phyloP scores from a whole-genome alignment of 495 filamentous ascomycete genomes.

The Paragyromitra xinjiangensis region DNA sequence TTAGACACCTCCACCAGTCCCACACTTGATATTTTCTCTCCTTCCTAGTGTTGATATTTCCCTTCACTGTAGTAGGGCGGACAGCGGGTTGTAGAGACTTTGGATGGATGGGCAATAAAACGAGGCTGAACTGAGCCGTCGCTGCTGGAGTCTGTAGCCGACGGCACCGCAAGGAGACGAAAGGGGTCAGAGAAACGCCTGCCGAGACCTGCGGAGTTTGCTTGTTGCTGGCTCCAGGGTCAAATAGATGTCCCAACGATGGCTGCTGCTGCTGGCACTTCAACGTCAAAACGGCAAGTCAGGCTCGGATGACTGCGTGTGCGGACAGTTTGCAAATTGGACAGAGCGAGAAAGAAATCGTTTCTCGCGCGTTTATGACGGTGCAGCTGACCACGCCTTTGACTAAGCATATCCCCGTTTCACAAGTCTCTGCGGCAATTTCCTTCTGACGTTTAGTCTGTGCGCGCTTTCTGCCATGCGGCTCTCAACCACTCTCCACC shows the following conservation, averaged over 20 bases:
- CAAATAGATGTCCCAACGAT: conserved; percentile 9
- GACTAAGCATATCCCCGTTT: conserved; percentile 31
- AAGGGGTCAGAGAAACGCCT: conserved; percentile 28
- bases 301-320: not conserved
- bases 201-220: conserved; percentile 1
- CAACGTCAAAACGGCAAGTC: conserved; percentile 19
- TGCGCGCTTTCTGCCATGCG: conserved; percentile 21
- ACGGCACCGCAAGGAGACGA: conserved; percentile 12
- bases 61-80: not conserved
- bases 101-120: conserved; percentile 21
- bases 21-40: not conserved
- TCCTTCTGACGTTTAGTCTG: not conserved
- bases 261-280: conserved; percentile 9
- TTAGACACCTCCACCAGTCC: not conserved
- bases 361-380: conserved; percentile 25
- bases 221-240: not conserved
- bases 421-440: conserved; percentile 27
- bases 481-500: conserved; percentile 9
- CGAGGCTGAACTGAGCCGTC: conserved; percentile 17
- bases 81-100: conserved; percentile 18
- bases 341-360: conserved; percentile 16
- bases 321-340: not conserved
- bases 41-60: not conserved
- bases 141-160: conserved; percentile 24
- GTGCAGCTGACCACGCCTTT: conserved; percentile 33